A percentile compares a stretch with the other conserved stretches of the same genome.
phyloP scores from a whole-genome alignment of 2,329 filamentous ascomycete species.

The Massarina eburnea region DNA sequence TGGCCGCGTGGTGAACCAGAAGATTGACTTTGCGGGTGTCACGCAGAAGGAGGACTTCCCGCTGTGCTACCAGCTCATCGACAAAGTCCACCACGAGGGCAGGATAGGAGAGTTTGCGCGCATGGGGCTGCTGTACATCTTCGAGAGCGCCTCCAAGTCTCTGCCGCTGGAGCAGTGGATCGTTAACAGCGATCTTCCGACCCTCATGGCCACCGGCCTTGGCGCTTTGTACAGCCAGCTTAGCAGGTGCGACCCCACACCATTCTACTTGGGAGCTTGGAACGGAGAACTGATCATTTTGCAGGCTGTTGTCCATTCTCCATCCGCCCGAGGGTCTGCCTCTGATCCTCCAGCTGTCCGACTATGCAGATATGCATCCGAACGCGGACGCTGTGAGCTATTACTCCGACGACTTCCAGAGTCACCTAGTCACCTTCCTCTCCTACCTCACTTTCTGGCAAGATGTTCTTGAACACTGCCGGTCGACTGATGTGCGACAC shows the following conservation, averaged over 20 bases:
- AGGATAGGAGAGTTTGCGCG: constrained; percentile 93
- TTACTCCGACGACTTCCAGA: constrained; percentile 73
- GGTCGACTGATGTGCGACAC: constrained; percentile 86
- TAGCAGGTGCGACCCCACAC: constrained; percentile 52
- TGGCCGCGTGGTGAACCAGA: constrained; percentile 50
- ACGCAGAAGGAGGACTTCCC: constrained; percentile 92
- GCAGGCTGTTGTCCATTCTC: constrained; percentile 77
- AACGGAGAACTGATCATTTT: neutral
- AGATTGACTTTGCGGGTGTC: constrained; percentile 75
- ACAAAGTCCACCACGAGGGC: constrained; percentile 95
- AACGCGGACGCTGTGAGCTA: constrained; percentile 69
- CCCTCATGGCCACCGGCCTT: constrained; percentile 92
- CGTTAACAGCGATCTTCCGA: constrained; percentile 93
- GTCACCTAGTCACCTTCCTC: constrained; percentile 89
- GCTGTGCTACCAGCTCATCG: constrained; percentile 90
- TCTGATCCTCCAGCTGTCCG: constrained; percentile 82
- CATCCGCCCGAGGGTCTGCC: constrained; percentile 75
- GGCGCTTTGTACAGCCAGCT: constrained; percentile 75
- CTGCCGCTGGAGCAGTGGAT: constrained; percentile 89
- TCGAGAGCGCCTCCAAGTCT: constrained; percentile 86
- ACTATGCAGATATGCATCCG: constrained; percentile 74
- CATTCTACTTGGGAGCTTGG: neutral
- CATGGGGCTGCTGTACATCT: constrained; percentile 91
- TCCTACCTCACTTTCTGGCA: constrained; percentile 98
- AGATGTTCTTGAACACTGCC: constrained; percentile 94